These are phyloP conservation scores for Pleurotus cornucopiae DNA, from an alignment of 768 basidiomycete genomes.

Conservation along the genomic window DNA sequence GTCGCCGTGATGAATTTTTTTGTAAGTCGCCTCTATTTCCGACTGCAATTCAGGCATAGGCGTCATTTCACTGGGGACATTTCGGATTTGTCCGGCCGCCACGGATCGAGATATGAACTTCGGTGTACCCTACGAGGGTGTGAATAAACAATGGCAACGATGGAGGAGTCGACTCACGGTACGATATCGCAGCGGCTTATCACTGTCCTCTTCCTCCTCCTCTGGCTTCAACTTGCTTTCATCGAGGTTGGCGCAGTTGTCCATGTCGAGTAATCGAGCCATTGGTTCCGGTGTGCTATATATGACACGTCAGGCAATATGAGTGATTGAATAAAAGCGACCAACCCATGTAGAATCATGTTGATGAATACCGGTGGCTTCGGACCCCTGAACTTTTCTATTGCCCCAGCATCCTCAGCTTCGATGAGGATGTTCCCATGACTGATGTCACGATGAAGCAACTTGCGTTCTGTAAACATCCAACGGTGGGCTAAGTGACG, in stretches of 20 bases:
- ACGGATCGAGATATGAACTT: slow-evolving; percentile 7
- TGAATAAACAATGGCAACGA: not conserved
- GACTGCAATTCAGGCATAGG: not conserved
- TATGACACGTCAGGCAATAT: not conserved
- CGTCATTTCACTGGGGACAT: not conserved
- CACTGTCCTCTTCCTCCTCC: not conserved
- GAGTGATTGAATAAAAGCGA: no score
- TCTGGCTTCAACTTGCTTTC: no score
- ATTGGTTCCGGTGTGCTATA: not conserved
- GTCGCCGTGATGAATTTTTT: not conserved
- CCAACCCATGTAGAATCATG: no score
- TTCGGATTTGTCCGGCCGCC: not conserved
- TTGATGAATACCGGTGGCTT: not conserved
- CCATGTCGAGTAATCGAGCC: not conserved
- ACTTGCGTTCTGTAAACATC: not conserved
- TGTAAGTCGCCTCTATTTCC: not conserved
- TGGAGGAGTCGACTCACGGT: not conserved
- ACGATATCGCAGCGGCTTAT: not conserved
- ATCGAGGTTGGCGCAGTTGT: no score
- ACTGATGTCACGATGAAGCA: slow-evolving; percentile 8
- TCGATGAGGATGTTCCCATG: not conserved
- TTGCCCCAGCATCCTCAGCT: not conserved
- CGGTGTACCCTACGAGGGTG: slow-evolving; percentile 1
- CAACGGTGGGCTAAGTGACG: not conserved
- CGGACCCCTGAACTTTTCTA: not conserved